Evolutionary conservation across 2,329 filamentous ascomycete species (phyloP).

Genomic region (Aspergillus sojae): DNA sequence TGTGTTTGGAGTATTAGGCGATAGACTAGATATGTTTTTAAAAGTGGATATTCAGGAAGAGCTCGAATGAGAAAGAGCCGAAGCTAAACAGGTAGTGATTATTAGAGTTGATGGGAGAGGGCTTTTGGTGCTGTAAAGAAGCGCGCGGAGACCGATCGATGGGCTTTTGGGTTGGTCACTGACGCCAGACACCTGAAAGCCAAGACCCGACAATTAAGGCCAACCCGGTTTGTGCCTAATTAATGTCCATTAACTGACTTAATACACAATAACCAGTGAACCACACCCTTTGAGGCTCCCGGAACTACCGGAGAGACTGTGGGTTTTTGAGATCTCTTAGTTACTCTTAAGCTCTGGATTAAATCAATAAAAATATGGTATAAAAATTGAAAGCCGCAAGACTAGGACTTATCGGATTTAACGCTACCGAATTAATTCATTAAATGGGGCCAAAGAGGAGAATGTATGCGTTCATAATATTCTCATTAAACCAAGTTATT

Average conservation of each 20-base stretch:
- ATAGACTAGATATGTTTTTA: background rate
- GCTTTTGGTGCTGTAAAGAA: background rate
- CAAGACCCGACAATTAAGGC: background rate
- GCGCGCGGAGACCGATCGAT: background rate
- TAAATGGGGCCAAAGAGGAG: background rate
- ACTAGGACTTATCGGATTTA: background rate
- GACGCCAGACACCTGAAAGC: background rate
- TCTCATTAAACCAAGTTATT: no score
- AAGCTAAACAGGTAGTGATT: background rate
- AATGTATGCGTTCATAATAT: background rate
- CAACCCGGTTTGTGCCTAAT: background rate
- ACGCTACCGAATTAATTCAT: background rate
- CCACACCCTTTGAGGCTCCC: background rate
- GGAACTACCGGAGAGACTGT: background rate
- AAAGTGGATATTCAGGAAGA: background rate
- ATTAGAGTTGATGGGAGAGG: background rate
- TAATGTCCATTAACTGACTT: background rate
- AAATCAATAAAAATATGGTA: background rate
- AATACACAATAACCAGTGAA: no score
- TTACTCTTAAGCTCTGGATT: background rate
- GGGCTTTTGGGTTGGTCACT: slow-evolving; percentile 2
- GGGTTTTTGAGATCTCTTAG: background rate
- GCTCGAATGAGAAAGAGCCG: background rate
- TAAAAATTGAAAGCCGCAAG: background rate
- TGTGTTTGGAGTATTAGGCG: background rate